Evolutionary conservation across 2,329 filamentous ascomycete species (phyloP).

Genomic region (Diplodia corticola): DNA sequence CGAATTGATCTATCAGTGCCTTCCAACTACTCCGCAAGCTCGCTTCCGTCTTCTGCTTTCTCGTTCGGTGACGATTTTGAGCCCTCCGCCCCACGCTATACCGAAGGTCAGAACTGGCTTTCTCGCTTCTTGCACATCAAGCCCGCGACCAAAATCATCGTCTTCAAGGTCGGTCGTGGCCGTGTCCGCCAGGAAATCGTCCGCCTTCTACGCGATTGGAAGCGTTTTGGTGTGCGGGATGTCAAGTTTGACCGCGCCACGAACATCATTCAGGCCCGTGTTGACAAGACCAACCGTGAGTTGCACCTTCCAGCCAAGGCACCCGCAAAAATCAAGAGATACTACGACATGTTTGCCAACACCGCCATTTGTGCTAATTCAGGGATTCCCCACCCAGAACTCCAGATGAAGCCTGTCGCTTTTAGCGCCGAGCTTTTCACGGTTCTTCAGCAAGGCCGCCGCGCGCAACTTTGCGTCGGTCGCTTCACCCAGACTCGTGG

Average conservation of each 20-base stretch:
- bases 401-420: slow-evolving; percentile 82
- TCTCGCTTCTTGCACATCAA: slow-evolving; percentile 87
- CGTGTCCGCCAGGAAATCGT: slow-evolving; percentile 76
- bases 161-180: slow-evolving; percentile 71
- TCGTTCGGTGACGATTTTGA: slow-evolving; percentile 53
- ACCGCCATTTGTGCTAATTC: not conserved
- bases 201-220: slow-evolving; percentile 74
- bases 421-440: slow-evolving; percentile 88
- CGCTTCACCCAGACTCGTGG: slow-evolving; percentile 88
- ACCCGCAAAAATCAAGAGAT: not conserved
- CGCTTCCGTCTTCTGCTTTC: slow-evolving; percentile 34
- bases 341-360: not conserved
- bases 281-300: slow-evolving; percentile 78
- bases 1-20: slow-evolving; percentile 24
- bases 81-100: slow-evolving; percentile 30
- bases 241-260: slow-evolving; percentile 76
- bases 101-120: slow-evolving; percentile 73
- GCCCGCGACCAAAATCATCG: slow-evolving; percentile 73
- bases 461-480: slow-evolving; percentile 73
- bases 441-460: slow-evolving; percentile 80
- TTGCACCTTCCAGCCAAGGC: slow-evolving; percentile 25
- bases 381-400: slow-evolving; percentile 52
- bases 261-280: slow-evolving; percentile 76
- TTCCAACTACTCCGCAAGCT: slow-evolving; percentile 31
- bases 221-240: slow-evolving; percentile 75